Evolutionary conservation across 352 stramenopile species (phyloP), one percentile per base, ranked within the genome.

Genomic region (Globisporangium sylvaticum): DNA sequence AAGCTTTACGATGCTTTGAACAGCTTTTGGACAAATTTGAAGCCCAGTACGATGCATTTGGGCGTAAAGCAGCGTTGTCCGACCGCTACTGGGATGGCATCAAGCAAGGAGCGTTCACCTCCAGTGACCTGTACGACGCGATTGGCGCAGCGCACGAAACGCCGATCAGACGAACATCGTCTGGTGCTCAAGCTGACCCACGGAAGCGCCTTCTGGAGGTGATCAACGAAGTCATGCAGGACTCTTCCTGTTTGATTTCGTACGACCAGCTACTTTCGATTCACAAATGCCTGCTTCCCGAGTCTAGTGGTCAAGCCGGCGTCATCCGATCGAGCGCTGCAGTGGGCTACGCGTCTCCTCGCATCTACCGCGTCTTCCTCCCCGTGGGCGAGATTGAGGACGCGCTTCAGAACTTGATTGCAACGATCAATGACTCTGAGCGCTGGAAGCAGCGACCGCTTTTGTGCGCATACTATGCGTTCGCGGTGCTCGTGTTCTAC

Each of bases 311-410:
- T 4, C 75, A 89, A 39, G 77, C 64, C n/a, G 85, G 85, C 0
- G 70, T 88, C 0, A 64, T 89, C 44, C 81, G 85, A 22, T 77
- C 81, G 0, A 77, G 83, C 27, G 68, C 85, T 14, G 86, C 86
- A 0, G 86, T 94, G 18, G 86, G 86, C 14, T 94, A 91, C 50
- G 84, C 86, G 0, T 92, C 86, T 3, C 73, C 84, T 53, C 86
- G 83, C 1, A 92, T 92, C 64, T 94, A 94, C 64, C 82, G 86
- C 24, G 86, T 94, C 14, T 94, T 94, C 59, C 56, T 94, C 7
- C 86, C 86, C 0, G 76, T 78, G 4, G 80, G 75, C 12, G 86
- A 94, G 67, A 86, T 94, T 25, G 52, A 74, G 3, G 58, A 62
- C 9, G 79, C 83, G 1, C 64, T 94, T 9, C 24, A 76, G 18